Evolutionary conservation across 2,329 filamentous ascomycete species (phyloP), one percentile per base, ranked within the genome.

Genomic region (Fusarium solani-melongenae): DNA sequence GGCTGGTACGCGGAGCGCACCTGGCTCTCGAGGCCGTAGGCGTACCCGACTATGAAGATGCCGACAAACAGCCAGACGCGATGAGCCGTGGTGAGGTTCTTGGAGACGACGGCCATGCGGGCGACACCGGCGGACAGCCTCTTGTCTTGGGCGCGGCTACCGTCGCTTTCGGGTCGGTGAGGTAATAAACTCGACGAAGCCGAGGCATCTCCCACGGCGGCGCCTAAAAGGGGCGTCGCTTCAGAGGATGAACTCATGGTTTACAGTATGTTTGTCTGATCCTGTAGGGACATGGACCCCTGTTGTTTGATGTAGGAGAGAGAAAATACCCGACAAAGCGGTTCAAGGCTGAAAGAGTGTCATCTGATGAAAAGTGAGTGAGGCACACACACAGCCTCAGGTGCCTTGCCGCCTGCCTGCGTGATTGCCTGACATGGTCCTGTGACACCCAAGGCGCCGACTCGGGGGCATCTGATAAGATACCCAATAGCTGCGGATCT

Each of bases 1-100:
- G 89, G 85, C 82, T 88, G 87, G 75, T 89, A 90, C 2, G 85
- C 84, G 15, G 80, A 82, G 2, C 89, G 84, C 33, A 90, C 83
- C 9, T 84, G 86, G 29, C 85, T 85, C 77, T 91, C 88, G 31
- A 91, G 81, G 0, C 88, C 88, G 74, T 91, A 91, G 7, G 88
- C 88, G 76, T 90, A 92, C 3, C 88, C 87, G 55, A 91, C 83
- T 22, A 92, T 75, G 76, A 92, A 91, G 62, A 91, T 85, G 27
- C 87, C 85, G 33, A 86, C 75, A 73, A 91, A 91, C 56, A 92
- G 83, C 69, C 84, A 83, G 15, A 86, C 75, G 2, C 88, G 86
- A 72, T 90, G 86, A 4, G 77, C 67, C 0, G 79, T 67, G 0
- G 84, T 86, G 20, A 90, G 83, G 44, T 86, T 83, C 5, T 82